Conservation (phyloP, 2,329 filamentous ascomycete genomes). For the Epichloe bromicola region DNA sequence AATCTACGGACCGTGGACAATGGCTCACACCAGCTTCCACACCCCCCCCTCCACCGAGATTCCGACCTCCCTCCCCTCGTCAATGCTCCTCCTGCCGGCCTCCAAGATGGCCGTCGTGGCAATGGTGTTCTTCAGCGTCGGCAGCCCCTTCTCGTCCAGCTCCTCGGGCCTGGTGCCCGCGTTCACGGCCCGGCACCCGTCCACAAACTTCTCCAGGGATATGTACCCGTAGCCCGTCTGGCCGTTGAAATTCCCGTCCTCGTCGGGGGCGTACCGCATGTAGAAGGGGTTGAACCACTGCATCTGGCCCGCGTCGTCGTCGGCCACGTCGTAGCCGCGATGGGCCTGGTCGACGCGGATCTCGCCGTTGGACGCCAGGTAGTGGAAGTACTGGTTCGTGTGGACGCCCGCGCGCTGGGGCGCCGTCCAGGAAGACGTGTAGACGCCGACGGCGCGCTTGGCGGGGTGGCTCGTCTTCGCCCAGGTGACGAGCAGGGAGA, state of each 20-base stretch:
- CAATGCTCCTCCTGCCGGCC: constrained; percentile 71
- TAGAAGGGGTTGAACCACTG: constrained; percentile 92
- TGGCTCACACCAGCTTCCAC: constrained; percentile 48
- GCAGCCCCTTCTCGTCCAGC: constrained; percentile 67
- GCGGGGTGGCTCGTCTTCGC: constrained; percentile 53
- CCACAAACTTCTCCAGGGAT: constrained; percentile 91
- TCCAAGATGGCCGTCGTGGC: constrained; percentile 86
- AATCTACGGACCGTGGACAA: no score
- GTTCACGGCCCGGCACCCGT: constrained; percentile 70
- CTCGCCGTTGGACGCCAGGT: constrained; percentile 73
- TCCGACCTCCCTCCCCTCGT: constrained; percentile 60
- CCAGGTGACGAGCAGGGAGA: constrained; percentile 84
- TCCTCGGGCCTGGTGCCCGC: constrained; percentile 61
- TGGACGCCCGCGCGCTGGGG: constrained; percentile 90
- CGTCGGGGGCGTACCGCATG: constrained; percentile 88
- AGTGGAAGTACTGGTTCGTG: constrained; percentile 95
- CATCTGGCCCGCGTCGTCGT: constrained; percentile 56
- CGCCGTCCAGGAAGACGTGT: constrained; percentile 90
- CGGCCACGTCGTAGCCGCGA: constrained; percentile 87
- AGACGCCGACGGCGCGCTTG: constrained; percentile 74
- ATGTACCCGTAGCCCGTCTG: constrained; percentile 90
- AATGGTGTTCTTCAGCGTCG: constrained; percentile 79
- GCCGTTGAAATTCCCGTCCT: constrained; percentile 86
- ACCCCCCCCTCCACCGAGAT: constrained; percentile 50
- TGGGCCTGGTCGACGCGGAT: constrained; percentile 87